A percentile compares a stretch with the other conserved stretches of the same genome.
Conservation (phyloP, 139 green algal species). For the Chlamydomonas sphaeroides region DNA sequence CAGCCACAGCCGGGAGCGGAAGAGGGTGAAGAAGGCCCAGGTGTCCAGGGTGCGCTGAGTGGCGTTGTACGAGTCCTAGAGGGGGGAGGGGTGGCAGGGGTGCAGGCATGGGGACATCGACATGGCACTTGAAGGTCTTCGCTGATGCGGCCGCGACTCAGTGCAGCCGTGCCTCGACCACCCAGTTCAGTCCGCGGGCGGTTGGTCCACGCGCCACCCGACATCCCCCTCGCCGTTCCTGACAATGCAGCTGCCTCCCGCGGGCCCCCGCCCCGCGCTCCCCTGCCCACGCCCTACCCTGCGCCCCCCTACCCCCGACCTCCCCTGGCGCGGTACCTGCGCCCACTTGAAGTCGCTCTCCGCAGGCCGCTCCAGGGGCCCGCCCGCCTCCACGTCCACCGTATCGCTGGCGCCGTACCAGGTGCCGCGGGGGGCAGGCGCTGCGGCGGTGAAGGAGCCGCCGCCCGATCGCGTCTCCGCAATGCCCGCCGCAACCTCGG, state of each 20-base stretch:
- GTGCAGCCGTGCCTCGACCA: not conserved
- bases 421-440: no score
- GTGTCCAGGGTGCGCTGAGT: conserved; percentile 77
- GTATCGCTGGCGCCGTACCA: not conserved
- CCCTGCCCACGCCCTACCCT: not conserved
- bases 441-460: no score
- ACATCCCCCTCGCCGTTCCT: no score
- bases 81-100: not conserved
- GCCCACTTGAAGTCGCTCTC: conserved; percentile 81
- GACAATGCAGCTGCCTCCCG: no score
- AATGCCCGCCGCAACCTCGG: conserved; percentile 4
- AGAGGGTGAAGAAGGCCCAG: conserved; percentile 85
- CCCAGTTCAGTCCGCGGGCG: not conserved
- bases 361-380: conserved; percentile 48
- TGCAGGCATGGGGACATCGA: not conserved
- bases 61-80: conserved; percentile 78
- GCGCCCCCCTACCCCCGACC: not conserved
- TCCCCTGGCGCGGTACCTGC: conserved; percentile 4
- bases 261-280: no score
- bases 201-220: not conserved
- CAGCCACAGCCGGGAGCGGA: conserved; percentile 79
- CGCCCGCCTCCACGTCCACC: conserved; percentile 25
- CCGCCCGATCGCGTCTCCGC: not conserved
- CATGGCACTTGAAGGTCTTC: not conserved
- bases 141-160: no score